Evolutionary conservation across 768 basidiomycete genomes (phyloP), one percentile per base, ranked within the genome.

Genomic region (Boletus sp.): DNA sequence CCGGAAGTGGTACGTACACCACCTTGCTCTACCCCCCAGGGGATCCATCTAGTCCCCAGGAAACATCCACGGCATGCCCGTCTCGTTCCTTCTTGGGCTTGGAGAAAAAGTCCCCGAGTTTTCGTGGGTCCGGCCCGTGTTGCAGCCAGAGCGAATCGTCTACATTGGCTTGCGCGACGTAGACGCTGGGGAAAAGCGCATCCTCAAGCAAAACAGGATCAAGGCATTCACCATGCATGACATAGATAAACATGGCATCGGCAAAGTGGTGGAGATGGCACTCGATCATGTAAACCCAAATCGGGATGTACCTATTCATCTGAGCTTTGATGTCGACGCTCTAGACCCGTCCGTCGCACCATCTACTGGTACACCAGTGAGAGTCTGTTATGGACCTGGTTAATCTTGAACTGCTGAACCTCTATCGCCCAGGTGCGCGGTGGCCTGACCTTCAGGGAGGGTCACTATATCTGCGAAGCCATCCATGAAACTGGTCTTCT

Each of bases 21-120:
- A 37, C 39, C 50, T 35, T 27, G 19, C 32, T 11, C 19, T 40
- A 37, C 11, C 29, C 37, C 50, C 27, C 58, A 56, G 8, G 11
- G 2, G 5, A 19, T 40, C 27, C 32, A 66, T 37, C 29, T 8
- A 9, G 15, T 35, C 17, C 8, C 34, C 66, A 81, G 96, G 96
- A 30, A 98, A 98, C 72, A 87, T 99, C 43, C 97, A 99, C 73
- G 97, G 97, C 57, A 98, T 97, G 88, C 97, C 97, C 21, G 82
- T 98, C 41, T 92, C 97, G 6, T 98, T 98, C 82, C 83, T 99
- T 47, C 51, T 85, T 74, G 84, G 78, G 69, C 58, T 77, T 33
- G 74, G 72, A 37, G 60, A 68, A 33, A 67, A 69, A 29, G 38
- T 76, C 38, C 65, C 75, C 54, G 73, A 77, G 54, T 84, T 80